phyloP scores from a whole-genome alignment of 495 filamentous ascomycete species.

The Aspergillus sparsus region DNA sequence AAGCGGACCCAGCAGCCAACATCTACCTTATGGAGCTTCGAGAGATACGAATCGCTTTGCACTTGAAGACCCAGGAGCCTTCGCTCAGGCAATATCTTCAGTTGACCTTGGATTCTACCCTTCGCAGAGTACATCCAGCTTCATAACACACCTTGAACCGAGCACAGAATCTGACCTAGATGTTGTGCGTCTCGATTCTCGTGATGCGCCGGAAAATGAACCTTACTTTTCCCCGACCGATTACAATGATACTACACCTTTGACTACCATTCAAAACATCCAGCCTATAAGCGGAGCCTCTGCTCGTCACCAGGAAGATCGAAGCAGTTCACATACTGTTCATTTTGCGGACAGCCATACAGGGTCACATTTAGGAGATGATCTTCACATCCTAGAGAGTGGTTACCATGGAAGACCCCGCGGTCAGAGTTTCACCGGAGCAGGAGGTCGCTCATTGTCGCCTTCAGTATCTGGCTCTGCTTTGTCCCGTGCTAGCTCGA shows the following conservation, averaged over 20 bases:
- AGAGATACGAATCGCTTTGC: slow-evolving; percentile 44
- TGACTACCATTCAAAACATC: slow-evolving; percentile 60
- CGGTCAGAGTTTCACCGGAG: slow-evolving; percentile 52
- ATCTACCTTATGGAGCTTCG: slow-evolving; percentile 24
- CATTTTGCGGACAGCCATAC: slow-evolving; percentile 41
- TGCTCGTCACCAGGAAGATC: slow-evolving; percentile 57
- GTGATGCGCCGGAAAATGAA: slow-evolving; percentile 37
- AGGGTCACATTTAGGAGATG: slow-evolving; percentile 61
- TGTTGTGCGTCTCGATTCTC: slow-evolving; percentile 32
- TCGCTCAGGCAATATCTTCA: slow-evolving; percentile 62
- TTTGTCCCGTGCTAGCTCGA: slow-evolving; percentile 77
- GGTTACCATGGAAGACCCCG: slow-evolving; percentile 47
- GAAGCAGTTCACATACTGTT: slow-evolving; percentile 60
- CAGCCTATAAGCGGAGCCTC: slow-evolving; percentile 71
- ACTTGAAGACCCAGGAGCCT: slow-evolving; percentile 51
- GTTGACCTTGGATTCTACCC: slow-evolving; percentile 58
- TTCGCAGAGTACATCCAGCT: slow-evolving; percentile 29
- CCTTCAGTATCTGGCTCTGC: slow-evolving; percentile 66
- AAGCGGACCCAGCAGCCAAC: slow-evolving; percentile 26
- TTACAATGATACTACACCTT: slow-evolving; percentile 68
- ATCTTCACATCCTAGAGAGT: slow-evolving; percentile 64
- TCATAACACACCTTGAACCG: slow-evolving; percentile 29
- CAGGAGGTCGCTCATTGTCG: slow-evolving; percentile 63
- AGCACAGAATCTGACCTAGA: slow-evolving; percentile 35
- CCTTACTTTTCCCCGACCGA: slow-evolving; percentile 52